Evolutionary conservation across 768 basidiomycete species (phyloP).

Genomic region (Kwoniella europaea): DNA sequence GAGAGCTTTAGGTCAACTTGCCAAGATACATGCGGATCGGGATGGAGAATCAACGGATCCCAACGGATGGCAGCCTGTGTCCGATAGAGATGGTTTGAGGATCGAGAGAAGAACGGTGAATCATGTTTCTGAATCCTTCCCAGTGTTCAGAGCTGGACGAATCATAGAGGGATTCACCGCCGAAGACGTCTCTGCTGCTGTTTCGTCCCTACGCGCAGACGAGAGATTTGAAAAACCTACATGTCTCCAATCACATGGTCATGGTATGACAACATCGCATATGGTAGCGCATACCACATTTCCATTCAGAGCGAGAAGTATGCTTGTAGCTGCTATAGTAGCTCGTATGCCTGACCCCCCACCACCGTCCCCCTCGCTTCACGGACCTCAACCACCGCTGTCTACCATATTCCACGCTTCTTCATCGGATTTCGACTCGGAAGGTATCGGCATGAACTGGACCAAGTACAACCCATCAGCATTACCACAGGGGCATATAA

Average conservation of each 20-base stretch:
- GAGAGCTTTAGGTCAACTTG: slow-evolving; percentile 79
- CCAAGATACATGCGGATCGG: slow-evolving; percentile 68
- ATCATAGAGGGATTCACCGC: slow-evolving; percentile 93
- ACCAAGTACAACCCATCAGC: slow-evolving; percentile 75
- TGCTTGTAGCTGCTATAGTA: slow-evolving; percentile 75
- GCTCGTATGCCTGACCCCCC: slow-evolving; percentile 61
- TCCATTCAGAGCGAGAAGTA: slow-evolving; percentile 87
- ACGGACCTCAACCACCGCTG: slow-evolving; percentile 57
- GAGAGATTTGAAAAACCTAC: slow-evolving; percentile 75
- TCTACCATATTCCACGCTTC: slow-evolving; percentile 79
- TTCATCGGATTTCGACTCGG: slow-evolving; percentile 66
- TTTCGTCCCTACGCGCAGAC: slow-evolving; percentile 71
- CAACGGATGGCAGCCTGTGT: slow-evolving; percentile 76
- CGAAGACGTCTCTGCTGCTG: slow-evolving; percentile 79
- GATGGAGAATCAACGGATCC: slow-evolving; percentile 61
- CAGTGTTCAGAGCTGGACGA: slow-evolving; percentile 84
- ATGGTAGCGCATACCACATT: slow-evolving; percentile 76
- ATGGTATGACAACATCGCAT: slow-evolving; percentile 73
- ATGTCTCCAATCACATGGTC: slow-evolving; percentile 77
- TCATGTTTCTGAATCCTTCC: slow-evolving; percentile 77
- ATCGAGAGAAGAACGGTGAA: slow-evolving; percentile 76
- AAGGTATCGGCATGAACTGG: slow-evolving; percentile 67
- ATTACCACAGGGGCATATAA: slow-evolving; percentile 77
- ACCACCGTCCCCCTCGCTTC: slow-evolving; percentile 52
- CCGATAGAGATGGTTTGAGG: slow-evolving; percentile 72